These are phyloP conservation scores for Cupressus sempervirens DNA, from an alignment of 75 land plant genomes.

Conservation along the genomic window DNA sequence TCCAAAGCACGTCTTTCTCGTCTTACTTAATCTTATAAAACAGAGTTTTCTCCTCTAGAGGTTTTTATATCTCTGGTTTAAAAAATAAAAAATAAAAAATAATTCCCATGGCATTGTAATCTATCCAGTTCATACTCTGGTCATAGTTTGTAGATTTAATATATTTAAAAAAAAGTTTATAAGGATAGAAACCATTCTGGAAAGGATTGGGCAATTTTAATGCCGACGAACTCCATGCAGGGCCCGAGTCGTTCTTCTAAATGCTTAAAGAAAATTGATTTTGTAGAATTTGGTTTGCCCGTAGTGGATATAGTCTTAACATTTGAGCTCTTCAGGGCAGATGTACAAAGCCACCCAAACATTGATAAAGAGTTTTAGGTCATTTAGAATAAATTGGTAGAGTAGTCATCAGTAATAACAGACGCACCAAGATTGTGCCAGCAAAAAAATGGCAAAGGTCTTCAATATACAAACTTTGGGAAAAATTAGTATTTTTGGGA, in stretches of 20 bases:
- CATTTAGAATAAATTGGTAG: background rate
- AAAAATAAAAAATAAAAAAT: background rate
- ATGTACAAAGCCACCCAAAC: background rate
- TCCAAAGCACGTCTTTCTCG: background rate
- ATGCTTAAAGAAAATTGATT: background rate
- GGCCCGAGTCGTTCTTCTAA: background rate
- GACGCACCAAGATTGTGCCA: background rate
- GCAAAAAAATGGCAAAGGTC: background rate
- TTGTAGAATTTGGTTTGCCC: background rate
- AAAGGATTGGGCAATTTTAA: background rate
- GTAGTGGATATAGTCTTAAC: background rate
- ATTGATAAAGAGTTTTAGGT: background rate
- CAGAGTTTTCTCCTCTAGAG: background rate
- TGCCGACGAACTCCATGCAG: background rate
- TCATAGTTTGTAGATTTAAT: background rate
- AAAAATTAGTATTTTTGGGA: background rate
- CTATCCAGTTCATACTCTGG: background rate
- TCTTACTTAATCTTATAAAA: background rate
- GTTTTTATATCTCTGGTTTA: background rate
- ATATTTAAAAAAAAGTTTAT: no score
- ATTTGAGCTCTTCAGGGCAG: background rate
- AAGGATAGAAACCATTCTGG: background rate
- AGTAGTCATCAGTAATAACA: background rate
- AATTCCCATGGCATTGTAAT: background rate
- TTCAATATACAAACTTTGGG: background rate